phyloP scores from a whole-genome alignment of 345 rosid species.

The Fremontodendron californicum region DNA sequence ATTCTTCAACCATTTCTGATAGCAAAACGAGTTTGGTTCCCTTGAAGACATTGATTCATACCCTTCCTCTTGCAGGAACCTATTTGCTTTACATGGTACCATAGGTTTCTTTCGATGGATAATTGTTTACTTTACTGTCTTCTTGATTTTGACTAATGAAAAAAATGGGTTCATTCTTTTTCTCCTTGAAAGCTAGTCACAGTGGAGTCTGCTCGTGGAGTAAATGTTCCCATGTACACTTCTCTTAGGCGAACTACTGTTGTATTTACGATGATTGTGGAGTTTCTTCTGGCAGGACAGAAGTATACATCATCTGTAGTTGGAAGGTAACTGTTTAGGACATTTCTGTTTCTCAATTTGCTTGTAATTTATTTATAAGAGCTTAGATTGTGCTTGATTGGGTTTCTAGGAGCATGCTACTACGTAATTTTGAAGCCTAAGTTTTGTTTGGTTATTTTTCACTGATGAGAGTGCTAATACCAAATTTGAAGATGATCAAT shows the following conservation, averaged over 20 bases:
- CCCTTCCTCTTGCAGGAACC: too few species aligned
- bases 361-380: background rate
- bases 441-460: background rate
- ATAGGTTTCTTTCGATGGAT: background rate
- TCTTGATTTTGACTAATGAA: slow-evolving; percentile 7
- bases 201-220: slow-evolving; percentile 94
- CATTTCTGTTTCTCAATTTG: background rate
- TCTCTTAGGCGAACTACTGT: slow-evolving; percentile 93
- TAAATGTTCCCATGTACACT: slow-evolving; percentile 98
- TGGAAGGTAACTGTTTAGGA: slow-evolving; percentile 67
- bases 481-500: background rate
- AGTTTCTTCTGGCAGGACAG: slow-evolving; percentile 73
- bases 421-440: background rate
- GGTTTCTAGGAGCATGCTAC: background rate
- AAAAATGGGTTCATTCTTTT: slow-evolving; percentile 12
- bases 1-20: slow-evolving; percentile 47
- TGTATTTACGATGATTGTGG: slow-evolving; percentile 86
- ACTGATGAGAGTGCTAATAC: background rate
- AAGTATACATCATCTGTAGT: slow-evolving; percentile 60
- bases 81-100: slow-evolving; percentile 91
- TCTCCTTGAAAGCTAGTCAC: slow-evolving; percentile 68
- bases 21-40: slow-evolving; percentile 50
- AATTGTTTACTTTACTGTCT: background rate
- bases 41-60: slow-evolving; percentile 57
- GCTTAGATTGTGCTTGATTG: background rate